These are phyloP conservation scores for Flaveria floridana DNA, from an alignment of 140 eudicot species.

Conservation along the genomic window DNA sequence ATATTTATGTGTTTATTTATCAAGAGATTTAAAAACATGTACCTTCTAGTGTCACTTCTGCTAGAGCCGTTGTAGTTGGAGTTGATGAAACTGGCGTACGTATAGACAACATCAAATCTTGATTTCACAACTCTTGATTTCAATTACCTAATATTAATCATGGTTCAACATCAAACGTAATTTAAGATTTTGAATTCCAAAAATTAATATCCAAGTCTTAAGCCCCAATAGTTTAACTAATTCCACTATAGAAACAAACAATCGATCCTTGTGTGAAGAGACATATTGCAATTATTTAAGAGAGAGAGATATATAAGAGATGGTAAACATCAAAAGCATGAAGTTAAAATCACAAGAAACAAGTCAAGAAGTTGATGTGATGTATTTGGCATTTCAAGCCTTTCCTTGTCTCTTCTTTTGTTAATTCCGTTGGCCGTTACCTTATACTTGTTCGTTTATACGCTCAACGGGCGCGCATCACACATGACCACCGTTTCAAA, in stretches of 20 bases:
- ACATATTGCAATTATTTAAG: slow-evolving; percentile 30
- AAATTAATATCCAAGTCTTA: neutral
- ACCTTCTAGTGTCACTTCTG: neutral
- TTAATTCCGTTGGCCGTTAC: slow-evolving; percentile 32
- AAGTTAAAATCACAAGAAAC: slow-evolving; percentile 42
- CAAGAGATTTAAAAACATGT: neutral
- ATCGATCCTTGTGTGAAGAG: slow-evolving; percentile 35
- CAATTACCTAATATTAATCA: neutral
- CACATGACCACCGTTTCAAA: neutral
- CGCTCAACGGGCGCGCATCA: neutral
- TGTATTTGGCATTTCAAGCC: slow-evolving; percentile 43
- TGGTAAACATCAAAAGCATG: slow-evolving; percentile 33
- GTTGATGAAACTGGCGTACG: neutral
- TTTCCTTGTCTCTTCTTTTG: slow-evolving; percentile 44
- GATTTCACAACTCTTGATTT: neutral
- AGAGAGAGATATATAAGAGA: slow-evolving; percentile 11
- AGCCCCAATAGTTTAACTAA: neutral
- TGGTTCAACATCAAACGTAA: neutral
- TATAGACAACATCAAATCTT: neutral
- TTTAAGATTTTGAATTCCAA: neutral
- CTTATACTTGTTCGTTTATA: slow-evolving; percentile 25
- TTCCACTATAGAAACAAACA: slow-evolving; percentile 9
- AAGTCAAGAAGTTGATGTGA: slow-evolving; percentile 36
- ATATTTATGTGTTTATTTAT: neutral
- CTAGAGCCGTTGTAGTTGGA: neutral